Conservation (phyloP, 2,329 filamentous ascomycete genomes). For the Ilyonectria mors-panacis region DNA sequence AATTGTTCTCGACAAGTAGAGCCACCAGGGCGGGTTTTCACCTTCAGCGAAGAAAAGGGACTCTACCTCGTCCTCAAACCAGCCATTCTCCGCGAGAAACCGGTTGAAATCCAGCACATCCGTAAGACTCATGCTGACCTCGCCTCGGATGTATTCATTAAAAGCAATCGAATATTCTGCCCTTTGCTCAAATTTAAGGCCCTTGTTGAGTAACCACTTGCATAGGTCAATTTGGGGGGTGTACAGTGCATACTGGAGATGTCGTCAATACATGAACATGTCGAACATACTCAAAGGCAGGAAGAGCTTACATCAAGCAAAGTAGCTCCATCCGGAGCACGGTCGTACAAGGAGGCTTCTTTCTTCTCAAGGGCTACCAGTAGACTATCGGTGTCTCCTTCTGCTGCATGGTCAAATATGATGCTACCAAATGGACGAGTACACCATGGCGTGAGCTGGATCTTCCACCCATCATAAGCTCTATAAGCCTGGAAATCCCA, state of each 20-base stretch:
- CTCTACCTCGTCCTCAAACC: not conserved
- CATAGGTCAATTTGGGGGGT: not conserved
- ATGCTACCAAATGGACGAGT: fast-evolving
- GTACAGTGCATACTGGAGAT: not conserved
- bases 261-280: not conserved
- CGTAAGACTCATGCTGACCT: not conserved
- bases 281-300: too few species aligned
- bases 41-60: not conserved
- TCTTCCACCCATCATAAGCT: conserved; percentile 29
- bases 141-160: fast-evolving
- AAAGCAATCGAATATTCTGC: not conserved
- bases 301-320: conserved; percentile 17
- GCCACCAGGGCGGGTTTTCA: not conserved
- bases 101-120: not conserved
- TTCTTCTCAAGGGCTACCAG: not conserved
- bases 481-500: conserved; percentile 32
- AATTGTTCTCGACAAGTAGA: not conserved
- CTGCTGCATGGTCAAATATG: fast-evolving
- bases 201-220: not conserved
- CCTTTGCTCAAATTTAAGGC: not conserved
- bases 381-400: not conserved
- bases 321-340: fast-evolving
- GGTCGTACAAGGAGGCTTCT: conserved; percentile 28
- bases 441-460: conserved; percentile 14
- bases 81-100: not conserved